phyloP scores from a whole-genome alignment of 2,329 filamentous ascomycete species.

The Phaeosphaeriaceae sp. region DNA sequence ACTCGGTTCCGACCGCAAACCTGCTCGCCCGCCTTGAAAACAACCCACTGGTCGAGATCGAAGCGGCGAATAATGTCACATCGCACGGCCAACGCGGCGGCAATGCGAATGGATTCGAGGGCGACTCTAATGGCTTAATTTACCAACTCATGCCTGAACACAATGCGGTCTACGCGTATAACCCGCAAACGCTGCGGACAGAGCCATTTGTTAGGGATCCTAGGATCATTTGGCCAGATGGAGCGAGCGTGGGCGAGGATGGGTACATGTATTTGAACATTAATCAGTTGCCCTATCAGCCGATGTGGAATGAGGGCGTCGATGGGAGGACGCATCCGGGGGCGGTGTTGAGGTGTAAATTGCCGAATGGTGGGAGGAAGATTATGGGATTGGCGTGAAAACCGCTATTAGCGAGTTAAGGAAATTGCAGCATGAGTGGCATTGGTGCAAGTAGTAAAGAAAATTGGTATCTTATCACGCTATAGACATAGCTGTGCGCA shows the following conservation, averaged over 20 bases:
- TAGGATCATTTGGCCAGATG: constrained; percentile 58
- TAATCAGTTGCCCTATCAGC: constrained; percentile 58
- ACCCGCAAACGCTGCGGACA: constrained; percentile 50
- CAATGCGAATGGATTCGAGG: constrained; percentile 59
- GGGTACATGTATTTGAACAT: constrained; percentile 56
- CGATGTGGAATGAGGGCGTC: constrained; percentile 56
- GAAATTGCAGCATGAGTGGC: no score
- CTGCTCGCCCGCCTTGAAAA: constrained; percentile 48
- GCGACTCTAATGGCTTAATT: constrained; percentile 56
- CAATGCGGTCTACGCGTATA: constrained; percentile 55
- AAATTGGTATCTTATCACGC: not conserved
- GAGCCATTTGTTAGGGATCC: constrained; percentile 55
- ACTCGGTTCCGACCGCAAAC: constrained; percentile 52
- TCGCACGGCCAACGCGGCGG: constrained; percentile 57
- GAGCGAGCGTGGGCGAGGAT: constrained; percentile 33
- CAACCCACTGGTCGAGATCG: constrained; percentile 52
- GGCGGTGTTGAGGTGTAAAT: no score
- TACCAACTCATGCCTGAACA: constrained; percentile 59
- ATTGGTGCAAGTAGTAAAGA: no score
- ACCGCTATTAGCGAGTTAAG: no score
- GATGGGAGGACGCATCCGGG: constrained; percentile 50
- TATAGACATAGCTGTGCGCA: no score
- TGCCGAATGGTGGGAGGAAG: no score
- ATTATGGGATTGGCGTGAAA: no score
- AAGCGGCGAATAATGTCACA: constrained; percentile 56